Conservation (phyloP, 2,329 filamentous ascomycete genomes). For the Fusarium pininemorale region DNA sequence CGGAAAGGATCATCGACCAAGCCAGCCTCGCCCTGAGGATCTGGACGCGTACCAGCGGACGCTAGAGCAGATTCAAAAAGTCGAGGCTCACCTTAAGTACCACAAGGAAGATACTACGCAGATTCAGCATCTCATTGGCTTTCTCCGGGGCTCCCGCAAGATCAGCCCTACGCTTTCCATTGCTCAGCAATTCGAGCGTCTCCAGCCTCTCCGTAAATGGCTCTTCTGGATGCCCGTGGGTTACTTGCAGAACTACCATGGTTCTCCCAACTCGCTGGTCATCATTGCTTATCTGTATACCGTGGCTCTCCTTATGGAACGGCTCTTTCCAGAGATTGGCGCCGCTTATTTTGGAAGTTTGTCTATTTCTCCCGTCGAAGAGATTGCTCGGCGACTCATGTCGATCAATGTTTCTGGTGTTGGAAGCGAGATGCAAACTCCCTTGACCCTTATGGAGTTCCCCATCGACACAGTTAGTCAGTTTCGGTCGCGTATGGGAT, state of each 20-base stretch:
- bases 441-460: slow-evolving; percentile 75
- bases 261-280: slow-evolving; percentile 80
- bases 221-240: slow-evolving; percentile 94
- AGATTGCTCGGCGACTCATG: slow-evolving; percentile 81
- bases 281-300: slow-evolving; percentile 94
- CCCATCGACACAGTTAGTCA: slow-evolving; percentile 74
- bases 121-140: slow-evolving; percentile 74
- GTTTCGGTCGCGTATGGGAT: slow-evolving; percentile 76
- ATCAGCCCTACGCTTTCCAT: slow-evolving; percentile 75
- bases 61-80: slow-evolving; percentile 72
- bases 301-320: slow-evolving; percentile 85
- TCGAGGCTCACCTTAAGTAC: slow-evolving; percentile 74
- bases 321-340: slow-evolving; percentile 90
- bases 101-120: slow-evolving; percentile 75
- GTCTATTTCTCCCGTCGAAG: slow-evolving; percentile 82
- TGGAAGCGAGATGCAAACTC: slow-evolving; percentile 67
- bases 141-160: slow-evolving; percentile 76
- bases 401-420: slow-evolving; percentile 71
- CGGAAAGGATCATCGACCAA: slow-evolving; percentile 67
- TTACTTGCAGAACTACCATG: slow-evolving; percentile 79
- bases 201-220: slow-evolving; percentile 90
- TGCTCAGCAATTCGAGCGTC: slow-evolving; percentile 87
- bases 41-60: slow-evolving; percentile 73
- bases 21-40: slow-evolving; percentile 74
- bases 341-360: slow-evolving; percentile 87